Conservation (phyloP, 306 rosid genomes). For the Cucurbita pepo region DNA sequence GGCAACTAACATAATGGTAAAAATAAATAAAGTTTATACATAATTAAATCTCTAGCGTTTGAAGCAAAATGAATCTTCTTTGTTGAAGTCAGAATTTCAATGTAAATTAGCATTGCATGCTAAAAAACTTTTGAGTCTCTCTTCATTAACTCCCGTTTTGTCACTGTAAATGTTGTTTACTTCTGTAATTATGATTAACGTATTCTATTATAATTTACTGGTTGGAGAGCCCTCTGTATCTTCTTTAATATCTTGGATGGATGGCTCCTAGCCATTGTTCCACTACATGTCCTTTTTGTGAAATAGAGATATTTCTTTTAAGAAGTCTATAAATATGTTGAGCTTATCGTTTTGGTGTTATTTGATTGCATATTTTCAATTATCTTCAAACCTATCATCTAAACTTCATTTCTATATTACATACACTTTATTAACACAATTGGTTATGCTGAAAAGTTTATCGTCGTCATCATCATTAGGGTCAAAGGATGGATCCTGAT, state of each 20-base stretch:
- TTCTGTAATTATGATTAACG: background rate
- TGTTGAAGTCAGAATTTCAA: background rate
- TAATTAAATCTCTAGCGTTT: background rate
- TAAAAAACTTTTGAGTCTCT: background rate
- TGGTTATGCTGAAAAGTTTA: constrained; percentile 1
- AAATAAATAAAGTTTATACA: background rate
- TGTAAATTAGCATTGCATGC: background rate
- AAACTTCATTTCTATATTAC: background rate
- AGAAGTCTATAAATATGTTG: background rate
- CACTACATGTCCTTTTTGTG: background rate
- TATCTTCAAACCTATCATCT: background rate
- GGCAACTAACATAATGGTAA: background rate
- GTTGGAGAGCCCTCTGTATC: background rate
- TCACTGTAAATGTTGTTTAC: background rate
- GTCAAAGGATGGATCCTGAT: constrained; percentile 81
- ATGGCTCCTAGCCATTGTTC: background rate
- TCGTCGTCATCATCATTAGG: constrained; percentile 26
- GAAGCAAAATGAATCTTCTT: background rate
- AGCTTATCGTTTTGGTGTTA: background rate
- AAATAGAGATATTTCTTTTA: background rate
- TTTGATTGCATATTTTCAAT: background rate
- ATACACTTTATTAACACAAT: background rate
- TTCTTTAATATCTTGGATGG: background rate
- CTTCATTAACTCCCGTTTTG: background rate
- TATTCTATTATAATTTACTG: background rate